phyloP scores from a whole-genome alignment of 2,329 filamentous ascomycete species.

The Dryadomyces quercivorus region DNA sequence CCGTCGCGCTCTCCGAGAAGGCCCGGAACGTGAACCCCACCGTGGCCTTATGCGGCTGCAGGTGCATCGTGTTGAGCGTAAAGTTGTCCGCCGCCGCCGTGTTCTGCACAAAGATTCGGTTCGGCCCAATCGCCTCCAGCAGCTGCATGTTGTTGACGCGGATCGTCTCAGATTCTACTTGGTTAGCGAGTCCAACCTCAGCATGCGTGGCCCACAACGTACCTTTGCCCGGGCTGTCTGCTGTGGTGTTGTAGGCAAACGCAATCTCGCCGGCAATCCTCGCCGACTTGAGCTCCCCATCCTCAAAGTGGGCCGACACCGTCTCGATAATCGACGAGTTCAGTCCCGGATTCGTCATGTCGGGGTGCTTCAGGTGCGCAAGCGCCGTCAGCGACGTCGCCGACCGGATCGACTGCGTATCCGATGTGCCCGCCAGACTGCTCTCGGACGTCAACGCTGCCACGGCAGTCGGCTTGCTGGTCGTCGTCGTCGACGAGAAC shows the following conservation, averaged over 20 bases:
- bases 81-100: slow-evolving; percentile 62
- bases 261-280: slow-evolving; percentile 82
- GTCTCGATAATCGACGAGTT: slow-evolving; percentile 87
- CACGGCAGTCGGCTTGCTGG: slow-evolving; percentile 33
- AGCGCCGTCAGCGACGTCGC: slow-evolving; percentile 65
- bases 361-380: slow-evolving; percentile 64
- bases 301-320: slow-evolving; percentile 73
- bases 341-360: slow-evolving; percentile 66
- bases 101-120: slow-evolving; percentile 78
- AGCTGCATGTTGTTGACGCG: slow-evolving; percentile 76
- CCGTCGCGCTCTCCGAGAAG: slow-evolving; percentile 47
- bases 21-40: slow-evolving; percentile 91
- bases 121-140: slow-evolving; percentile 89
- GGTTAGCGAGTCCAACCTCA: slow-evolving; percentile 7
- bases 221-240: slow-evolving; percentile 35
- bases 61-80: slow-evolving; percentile 57
- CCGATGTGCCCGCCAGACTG: slow-evolving; percentile 49
- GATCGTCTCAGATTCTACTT: slow-evolving; percentile 49
- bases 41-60: slow-evolving; percentile 53
- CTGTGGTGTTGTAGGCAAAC: slow-evolving; percentile 59
- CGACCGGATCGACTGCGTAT: slow-evolving; percentile 85
- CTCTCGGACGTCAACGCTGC: slow-evolving; percentile 51
- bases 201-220: slow-evolving; percentile 14
- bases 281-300: slow-evolving; percentile 56
- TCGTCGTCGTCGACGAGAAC: slow-evolving; percentile 12